phyloP scores from a whole-genome alignment of 2,329 filamentous ascomycete genomes.

The Stemphylium lycopersici region DNA sequence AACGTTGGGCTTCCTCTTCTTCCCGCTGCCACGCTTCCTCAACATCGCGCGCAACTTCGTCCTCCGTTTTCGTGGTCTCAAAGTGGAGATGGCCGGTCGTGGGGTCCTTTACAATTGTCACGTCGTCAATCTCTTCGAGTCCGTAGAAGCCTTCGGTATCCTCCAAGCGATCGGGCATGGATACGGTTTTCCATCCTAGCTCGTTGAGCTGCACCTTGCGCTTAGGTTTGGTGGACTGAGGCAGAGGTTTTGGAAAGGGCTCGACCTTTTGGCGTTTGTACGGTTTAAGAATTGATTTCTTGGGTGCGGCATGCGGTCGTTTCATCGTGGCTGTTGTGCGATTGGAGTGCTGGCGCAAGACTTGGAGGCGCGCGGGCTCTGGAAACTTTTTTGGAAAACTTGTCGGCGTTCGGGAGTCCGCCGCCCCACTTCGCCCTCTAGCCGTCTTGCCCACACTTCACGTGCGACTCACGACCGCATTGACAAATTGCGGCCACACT shows the following conservation, averaged over 20 bases:
- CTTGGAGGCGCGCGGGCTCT: constrained; percentile 4
- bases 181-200: constrained; percentile 68
- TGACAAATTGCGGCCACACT: background rate
- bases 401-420: constrained; percentile 34
- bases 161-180: constrained; percentile 75
- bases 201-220: constrained; percentile 55
- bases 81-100: constrained; percentile 58
- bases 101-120: constrained; percentile 73
- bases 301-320: constrained; percentile 47
- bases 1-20: constrained; percentile 26
- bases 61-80: constrained; percentile 38
- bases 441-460: constrained; percentile 33
- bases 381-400: constrained; percentile 26
- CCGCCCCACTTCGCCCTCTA: constrained; percentile 26
- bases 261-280: constrained; percentile 54
- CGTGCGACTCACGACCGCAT: constrained; percentile 21
- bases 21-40: constrained; percentile 30
- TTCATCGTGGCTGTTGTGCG: constrained; percentile 38
- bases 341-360: constrained; percentile 12
- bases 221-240: constrained; percentile 26
- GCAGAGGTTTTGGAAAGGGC: constrained; percentile 17
- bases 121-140: constrained; percentile 87
- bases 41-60: constrained; percentile 30
- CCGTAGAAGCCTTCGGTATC: constrained; percentile 95
- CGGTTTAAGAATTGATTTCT: constrained; percentile 49